Conservation (phyloP, 495 filamentous ascomycete species). For the Neurospora sp. region DNA sequence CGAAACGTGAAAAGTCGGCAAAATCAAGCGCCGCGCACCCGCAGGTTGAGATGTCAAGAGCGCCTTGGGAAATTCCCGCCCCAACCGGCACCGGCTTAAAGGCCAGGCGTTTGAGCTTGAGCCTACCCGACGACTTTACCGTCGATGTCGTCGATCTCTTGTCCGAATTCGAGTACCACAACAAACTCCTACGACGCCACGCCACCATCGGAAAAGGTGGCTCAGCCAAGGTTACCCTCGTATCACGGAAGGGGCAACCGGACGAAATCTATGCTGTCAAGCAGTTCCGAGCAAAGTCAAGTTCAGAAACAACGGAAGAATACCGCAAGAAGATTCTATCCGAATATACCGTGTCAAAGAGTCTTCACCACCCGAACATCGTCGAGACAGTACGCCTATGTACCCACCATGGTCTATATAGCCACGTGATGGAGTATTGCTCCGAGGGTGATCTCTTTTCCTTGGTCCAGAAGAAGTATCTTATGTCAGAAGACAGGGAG, state of each 20-base stretch:
- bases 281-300: slow-evolving; percentile 57
- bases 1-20: slow-evolving; percentile 10
- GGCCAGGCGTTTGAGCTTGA: slow-evolving; percentile 51
- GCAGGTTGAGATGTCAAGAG: slow-evolving; percentile 20
- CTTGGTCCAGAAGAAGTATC: slow-evolving; percentile 53
- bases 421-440: slow-evolving; percentile 83
- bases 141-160: slow-evolving; percentile 52
- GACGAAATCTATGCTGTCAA: slow-evolving; percentile 64
- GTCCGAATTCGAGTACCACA: slow-evolving; percentile 49
- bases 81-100: slow-evolving; percentile 56
- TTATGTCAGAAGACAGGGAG: slow-evolving; percentile 47
- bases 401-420: slow-evolving; percentile 55
- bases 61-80: slow-evolving; percentile 43
- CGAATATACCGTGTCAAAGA: slow-evolving; percentile 69
- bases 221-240: slow-evolving; percentile 61
- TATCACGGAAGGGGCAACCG: slow-evolving; percentile 45
- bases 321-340: slow-evolving; percentile 73
- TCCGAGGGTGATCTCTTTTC: slow-evolving; percentile 59
- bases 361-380: slow-evolving; percentile 68
- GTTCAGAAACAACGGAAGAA: slow-evolving; percentile 50
- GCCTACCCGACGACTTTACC: slow-evolving; percentile 52
- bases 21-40: not conserved
- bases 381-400: slow-evolving; percentile 63
- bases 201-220: slow-evolving; percentile 64
- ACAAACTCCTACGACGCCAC: slow-evolving; percentile 47